Conservation (phyloP, 1,284 basidiomycete species). For the Marasmius oreades region DNA sequence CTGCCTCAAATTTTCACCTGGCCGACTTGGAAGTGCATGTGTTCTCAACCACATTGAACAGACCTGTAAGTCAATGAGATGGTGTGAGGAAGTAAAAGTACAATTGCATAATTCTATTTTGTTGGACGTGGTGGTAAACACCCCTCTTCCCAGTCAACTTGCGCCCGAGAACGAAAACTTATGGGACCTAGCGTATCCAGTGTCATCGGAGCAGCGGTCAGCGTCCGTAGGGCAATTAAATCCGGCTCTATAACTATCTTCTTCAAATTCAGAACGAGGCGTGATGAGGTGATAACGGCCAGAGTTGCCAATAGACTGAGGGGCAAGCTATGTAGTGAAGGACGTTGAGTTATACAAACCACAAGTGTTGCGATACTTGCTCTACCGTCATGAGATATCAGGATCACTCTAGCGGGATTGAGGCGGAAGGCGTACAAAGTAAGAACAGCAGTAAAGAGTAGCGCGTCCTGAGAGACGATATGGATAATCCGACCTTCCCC, state of each 20-base stretch:
- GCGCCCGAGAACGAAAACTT: not conserved
- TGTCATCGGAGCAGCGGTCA: not conserved
- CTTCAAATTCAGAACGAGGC: constrained; percentile 8
- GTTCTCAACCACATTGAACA: too few species aligned
- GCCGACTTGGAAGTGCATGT: too few species aligned
- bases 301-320: constrained; percentile 6
- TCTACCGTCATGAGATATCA: not conserved
- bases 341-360: constrained; percentile 1
- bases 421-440: constrained; percentile 1
- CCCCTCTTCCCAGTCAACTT: not conserved
- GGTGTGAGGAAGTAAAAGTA: too few species aligned
- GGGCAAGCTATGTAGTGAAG: constrained; percentile 2
- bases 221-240: not conserved
- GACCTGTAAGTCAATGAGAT: too few species aligned
- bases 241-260: constrained; percentile 2
- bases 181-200: not conserved
- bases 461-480: constrained; percentile 3
- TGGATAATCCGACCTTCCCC: constrained; percentile 1
- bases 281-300: constrained; percentile 5
- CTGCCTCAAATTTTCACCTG: too few species aligned
- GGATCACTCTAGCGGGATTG: not conserved
- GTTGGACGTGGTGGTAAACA: not conserved
- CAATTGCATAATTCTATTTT: too few species aligned
- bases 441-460: constrained; percentile 2
- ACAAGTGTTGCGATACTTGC: not conserved